These are phyloP conservation scores for Penicillium crystallinum DNA, from an alignment of 495 filamentous ascomycete genomes.

Conservation along the genomic window DNA sequence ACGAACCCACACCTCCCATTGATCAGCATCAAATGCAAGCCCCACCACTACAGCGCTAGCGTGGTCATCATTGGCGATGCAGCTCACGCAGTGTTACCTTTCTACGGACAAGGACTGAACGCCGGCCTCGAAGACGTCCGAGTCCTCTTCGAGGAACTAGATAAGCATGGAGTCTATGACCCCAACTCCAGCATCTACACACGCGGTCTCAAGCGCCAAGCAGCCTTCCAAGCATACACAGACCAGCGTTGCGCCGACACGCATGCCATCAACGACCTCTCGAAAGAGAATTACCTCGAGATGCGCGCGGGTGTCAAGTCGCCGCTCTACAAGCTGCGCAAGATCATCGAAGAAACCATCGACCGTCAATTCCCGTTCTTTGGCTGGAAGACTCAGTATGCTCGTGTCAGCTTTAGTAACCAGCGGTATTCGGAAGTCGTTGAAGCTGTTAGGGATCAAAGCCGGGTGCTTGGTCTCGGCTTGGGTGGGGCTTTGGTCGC, in stretches of 20 bases:
- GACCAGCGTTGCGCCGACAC: constrained; percentile 68
- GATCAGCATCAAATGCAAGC: constrained; percentile 85
- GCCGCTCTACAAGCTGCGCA: constrained; percentile 68
- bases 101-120: constrained; percentile 89
- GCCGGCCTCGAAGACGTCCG: constrained; percentile 78
- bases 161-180: constrained; percentile 53
- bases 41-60: constrained; percentile 74
- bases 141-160: constrained; percentile 70
- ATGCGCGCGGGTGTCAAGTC: constrained; percentile 82
- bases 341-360: constrained; percentile 79
- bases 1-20: constrained; percentile 84
- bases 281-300: constrained; percentile 85
- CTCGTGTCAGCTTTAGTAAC: constrained; percentile 87
- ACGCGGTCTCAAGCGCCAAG: constrained; percentile 37
- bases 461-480: constrained; percentile 46
- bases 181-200: constrained; percentile 27
- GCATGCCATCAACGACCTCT: constrained; percentile 86
- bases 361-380: constrained; percentile 66
- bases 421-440: constrained; percentile 84
- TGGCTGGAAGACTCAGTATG: constrained; percentile 90
- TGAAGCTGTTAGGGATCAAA: constrained; percentile 61
- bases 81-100: constrained; percentile 96
- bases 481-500: constrained; percentile 26
- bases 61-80: constrained; percentile 88
- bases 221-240: constrained; percentile 71